These are phyloP conservation scores for Tylopilus felleus DNA, from an alignment of 768 basidiomycete species.

Conservation along the genomic window DNA sequence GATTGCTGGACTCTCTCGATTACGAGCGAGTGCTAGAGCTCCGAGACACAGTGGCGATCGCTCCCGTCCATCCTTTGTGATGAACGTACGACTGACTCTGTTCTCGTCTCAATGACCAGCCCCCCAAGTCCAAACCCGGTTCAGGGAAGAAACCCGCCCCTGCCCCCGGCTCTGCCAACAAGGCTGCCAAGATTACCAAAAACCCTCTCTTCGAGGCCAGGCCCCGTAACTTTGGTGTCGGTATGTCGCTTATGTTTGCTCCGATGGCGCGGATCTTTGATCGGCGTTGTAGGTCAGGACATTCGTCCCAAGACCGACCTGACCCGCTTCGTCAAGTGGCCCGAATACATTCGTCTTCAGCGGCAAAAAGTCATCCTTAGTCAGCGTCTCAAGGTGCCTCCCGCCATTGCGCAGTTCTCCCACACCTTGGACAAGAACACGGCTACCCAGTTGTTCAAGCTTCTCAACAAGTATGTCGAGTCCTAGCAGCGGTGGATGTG, in stretches of 20 bases:
- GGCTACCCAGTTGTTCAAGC: conserved; percentile 95
- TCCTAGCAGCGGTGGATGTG: not conserved
- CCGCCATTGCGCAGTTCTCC: conserved; percentile 97
- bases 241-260: conserved; percentile 41
- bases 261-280: not conserved
- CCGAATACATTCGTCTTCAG: conserved; percentile 96
- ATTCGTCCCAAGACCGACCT: conserved; percentile 86
- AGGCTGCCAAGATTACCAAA: conserved; percentile 72
- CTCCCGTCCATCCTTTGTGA: conserved; percentile 21
- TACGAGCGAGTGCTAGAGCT: conserved; percentile 47
- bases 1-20: conserved; percentile 40
- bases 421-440: conserved; percentile 99
- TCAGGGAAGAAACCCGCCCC: conserved; percentile 82
- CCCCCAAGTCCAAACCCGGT: conserved; percentile 64
- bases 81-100: conserved; percentile 36
- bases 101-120: conserved; percentile 92
- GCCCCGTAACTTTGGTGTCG: conserved; percentile 94
- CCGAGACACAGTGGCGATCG: conserved; percentile 41
- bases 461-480: conserved; percentile 76
- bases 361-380: conserved; percentile 97
- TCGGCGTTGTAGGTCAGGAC: conserved; percentile 71
- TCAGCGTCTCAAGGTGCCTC: conserved; percentile 97
- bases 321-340: conserved; percentile 99
- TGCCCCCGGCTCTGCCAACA: conserved; percentile 78
- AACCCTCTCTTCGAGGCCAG: conserved; percentile 94